phyloP scores from a whole-genome alignment of 495 filamentous ascomycete species.

The Penicillium coprophilum region DNA sequence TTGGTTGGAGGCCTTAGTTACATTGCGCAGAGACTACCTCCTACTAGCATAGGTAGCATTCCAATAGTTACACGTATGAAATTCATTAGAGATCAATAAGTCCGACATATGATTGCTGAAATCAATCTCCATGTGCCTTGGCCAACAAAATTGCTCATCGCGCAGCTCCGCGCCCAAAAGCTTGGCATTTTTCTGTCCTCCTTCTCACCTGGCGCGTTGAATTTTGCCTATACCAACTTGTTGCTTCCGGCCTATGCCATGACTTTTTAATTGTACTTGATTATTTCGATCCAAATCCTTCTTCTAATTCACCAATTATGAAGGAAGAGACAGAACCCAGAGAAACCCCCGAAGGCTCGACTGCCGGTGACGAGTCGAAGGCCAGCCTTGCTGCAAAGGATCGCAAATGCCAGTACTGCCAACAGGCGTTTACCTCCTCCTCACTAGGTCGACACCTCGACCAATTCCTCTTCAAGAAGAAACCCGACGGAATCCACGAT shows the following conservation, averaged over 20 bases:
- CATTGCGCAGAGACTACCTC: background rate
- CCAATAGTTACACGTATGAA: background rate
- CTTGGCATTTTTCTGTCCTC: constrained; percentile 11
- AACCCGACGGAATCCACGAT: constrained; percentile 84
- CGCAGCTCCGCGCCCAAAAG: constrained; percentile 11
- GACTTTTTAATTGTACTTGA: background rate
- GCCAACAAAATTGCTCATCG: background rate
- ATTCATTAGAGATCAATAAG: background rate
- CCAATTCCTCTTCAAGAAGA: constrained; percentile 84
- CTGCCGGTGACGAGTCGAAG: constrained; percentile 40
- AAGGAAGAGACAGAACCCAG: constrained; percentile 29
- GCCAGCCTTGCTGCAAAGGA: constrained; percentile 64
- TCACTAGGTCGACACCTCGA: constrained; percentile 91
- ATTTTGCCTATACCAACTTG: background rate
- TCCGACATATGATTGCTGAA: background rate
- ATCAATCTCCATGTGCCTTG: background rate
- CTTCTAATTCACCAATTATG: constrained; percentile 16
- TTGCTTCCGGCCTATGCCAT: background rate
- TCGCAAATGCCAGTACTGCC: constrained; percentile 79
- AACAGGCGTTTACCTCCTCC: constrained; percentile 83
- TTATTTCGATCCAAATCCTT: background rate
- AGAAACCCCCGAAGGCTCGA: constrained; percentile 52
- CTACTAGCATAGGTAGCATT: constrained; percentile 5
- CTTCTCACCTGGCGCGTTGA: constrained; percentile 4
- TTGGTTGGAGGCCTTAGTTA: constrained; percentile 1